Conservation (phyloP, 1,284 basidiomycete genomes). For the Rhodotorula sp. region DNA sequence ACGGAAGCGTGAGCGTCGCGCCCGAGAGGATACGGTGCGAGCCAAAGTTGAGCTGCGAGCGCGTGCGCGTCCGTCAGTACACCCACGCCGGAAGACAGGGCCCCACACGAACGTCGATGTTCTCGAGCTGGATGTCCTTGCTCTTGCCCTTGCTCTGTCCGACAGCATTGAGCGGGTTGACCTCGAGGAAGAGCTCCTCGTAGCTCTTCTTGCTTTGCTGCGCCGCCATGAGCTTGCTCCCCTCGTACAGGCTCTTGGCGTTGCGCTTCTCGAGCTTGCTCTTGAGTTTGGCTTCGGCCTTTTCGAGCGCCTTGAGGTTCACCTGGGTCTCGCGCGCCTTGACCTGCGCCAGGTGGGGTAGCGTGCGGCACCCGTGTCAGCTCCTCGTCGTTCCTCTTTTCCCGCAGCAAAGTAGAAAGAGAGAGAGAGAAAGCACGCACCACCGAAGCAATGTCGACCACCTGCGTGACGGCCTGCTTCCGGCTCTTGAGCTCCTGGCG, state of each 20-base stretch:
- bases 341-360: constrained; percentile 30
- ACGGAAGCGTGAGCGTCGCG: constrained; percentile 82
- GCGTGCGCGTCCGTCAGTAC: constrained; percentile 68
- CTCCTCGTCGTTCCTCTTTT: constrained; percentile 1
- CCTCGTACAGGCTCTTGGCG: constrained; percentile 77
- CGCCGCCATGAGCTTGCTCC: constrained; percentile 90
- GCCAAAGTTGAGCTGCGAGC: constrained; percentile 65
- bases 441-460: constrained; percentile 47
- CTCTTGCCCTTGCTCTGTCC: constrained; percentile 84
- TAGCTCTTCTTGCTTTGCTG: constrained; percentile 91
- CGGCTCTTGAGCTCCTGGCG: constrained; percentile 58
- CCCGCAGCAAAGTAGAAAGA: no score
- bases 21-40: constrained; percentile 61
- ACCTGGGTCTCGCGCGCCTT: constrained; percentile 80
- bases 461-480: constrained; percentile 48
- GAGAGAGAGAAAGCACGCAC: constrained; percentile 52
- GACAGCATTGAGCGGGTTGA: constrained; percentile 89
- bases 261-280: constrained; percentile 95
- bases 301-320: constrained; percentile 96
- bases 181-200: constrained; percentile 99
- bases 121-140: constrained; percentile 93
- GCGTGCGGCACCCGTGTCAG: neutral
- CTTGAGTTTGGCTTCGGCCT: constrained; percentile 96
- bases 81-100: constrained; percentile 60
- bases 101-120: constrained; percentile 75